Conservation (phyloP, 345 rosid genomes). For the Laguncularia racemosa region DNA sequence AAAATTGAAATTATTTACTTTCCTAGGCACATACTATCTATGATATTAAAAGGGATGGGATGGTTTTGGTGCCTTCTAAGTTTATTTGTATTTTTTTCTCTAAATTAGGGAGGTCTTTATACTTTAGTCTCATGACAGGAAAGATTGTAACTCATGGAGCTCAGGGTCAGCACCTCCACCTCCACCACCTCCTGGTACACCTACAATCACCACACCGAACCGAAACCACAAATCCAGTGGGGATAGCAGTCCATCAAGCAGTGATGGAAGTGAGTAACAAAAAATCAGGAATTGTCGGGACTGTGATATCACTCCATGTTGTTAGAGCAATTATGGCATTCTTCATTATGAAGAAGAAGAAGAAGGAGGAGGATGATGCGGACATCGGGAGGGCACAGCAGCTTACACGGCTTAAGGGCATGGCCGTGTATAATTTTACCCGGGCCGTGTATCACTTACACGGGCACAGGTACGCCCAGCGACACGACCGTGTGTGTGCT, state of each 20-base stretch:
- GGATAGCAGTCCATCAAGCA: conserved; percentile 31
- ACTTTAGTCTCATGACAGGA: conserved; percentile 39
- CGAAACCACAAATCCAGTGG: conserved; percentile 44
- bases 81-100: conserved; percentile 2
- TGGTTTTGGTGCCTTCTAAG: conserved; percentile 18
- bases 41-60: too few species aligned
- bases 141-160: conserved; percentile 72
- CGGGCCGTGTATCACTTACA: too few species aligned
- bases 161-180: conserved; percentile 97
- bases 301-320: conserved; percentile 54
- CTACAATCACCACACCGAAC: conserved; percentile 47
- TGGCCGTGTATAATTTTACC: too few species aligned
- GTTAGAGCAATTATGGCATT: conserved; percentile 64
- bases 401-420: too few species aligned
- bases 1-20: too few species aligned
- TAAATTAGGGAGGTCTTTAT: conserved; percentile 7
- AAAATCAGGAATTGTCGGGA: conserved; percentile 89
- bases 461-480: too few species aligned
- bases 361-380: too few species aligned
- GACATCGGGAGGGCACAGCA: too few species aligned
- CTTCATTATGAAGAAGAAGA: conserved; percentile 72
- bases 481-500: too few species aligned
- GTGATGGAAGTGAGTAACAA: conserved; percentile 41
- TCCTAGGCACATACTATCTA: too few species aligned
- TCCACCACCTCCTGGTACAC: conserved; percentile 94